Evolutionary conservation across 495 filamentous ascomycete species (phyloP), one percentile per base, ranked within the genome.

Genomic region (Trichodelitschia bisporula): DNA sequence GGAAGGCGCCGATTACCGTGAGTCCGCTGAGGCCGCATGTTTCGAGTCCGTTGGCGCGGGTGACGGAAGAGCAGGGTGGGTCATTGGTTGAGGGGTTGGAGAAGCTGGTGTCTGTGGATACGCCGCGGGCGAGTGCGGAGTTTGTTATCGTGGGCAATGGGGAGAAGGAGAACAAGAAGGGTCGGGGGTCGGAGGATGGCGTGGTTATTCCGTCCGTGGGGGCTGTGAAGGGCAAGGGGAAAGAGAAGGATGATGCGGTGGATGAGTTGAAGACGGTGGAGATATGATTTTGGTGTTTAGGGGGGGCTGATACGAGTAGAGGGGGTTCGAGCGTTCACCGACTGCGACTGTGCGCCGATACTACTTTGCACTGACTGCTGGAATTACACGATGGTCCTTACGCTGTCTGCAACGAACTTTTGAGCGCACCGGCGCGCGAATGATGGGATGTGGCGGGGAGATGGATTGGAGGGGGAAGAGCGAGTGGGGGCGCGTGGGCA

Each of bases 21-120:
- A 51, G 49, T 26, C 49, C 49, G 3, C 11, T 18, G 48, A 20
- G 44, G 36, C 6, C 39, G 41, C 26, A 31, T 40, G 18, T 50
- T 11, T 46, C 47, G 13, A 55, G 52, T 28, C 52, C 52, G 8
- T 38, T 55, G 10, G 52, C 52, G 3, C 28, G 49, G 14, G 52
- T 55, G 4, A 44, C 48, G 3, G 52, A 54, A 36, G 52, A 55
- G 30, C 40, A 45, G 18, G 45, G 39, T 18, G 13, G 34, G 11
- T 20, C 23, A 10, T 18, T 33, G n/a, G 32, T 30, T 13, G 31
- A 31, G 8, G 18, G 34, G 4, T n/a, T n/a, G n/a, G 49, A 52
- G 32, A 50, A 46, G 28, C 33, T 53, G 15, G 39, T 53, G 11
- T 44, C 44, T 0, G 37, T 47, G 0, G 47, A 53, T 32, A 47